Base-by-base conservation (phyloP, 2,329 filamentous ascomycete species). In the Camillea tinctor region DNA sequence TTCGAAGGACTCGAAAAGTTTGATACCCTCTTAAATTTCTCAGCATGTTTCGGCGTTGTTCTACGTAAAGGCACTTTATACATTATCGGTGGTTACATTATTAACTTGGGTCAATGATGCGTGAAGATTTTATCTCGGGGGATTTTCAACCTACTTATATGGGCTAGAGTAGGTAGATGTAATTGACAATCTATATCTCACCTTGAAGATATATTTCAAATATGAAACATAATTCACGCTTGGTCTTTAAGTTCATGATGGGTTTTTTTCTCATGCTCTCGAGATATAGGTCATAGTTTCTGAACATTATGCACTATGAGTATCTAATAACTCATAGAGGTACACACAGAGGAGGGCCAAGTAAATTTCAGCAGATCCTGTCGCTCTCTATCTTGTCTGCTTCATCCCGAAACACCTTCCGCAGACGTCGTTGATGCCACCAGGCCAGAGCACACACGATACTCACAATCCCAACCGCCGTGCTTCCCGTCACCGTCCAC, bases 361-460 rank as follows among this genome's bases (percentile, higher is more conserved):
- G 17, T n/a, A 9, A 5, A 4, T 3, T 55, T 36, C 13, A 55
- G 49, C 61, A 56, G 22, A 61, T 64, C 36, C 60, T 57, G 9
- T 62, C 58, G 44, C 63, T 63, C 23, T 65, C 61, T 24, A 72
- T 26, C 23, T 67, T 69, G 7, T 72, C 65, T 9, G 71, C 72
- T 56, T 73, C 68, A 6, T 69, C 69, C 5, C 63, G 60, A 56
- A 73, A 73, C 8, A 70, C 55, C 24, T 68, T 71, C n/a, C 71
- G 62, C 50, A 73, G 57, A n/a, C 70, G 62, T 6, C 70, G 63
- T 57, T 73, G 71, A 48, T 74, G 72, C 72, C 71, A 74, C 72
- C 71, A 73, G 8, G 69, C 70, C 23, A 73, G 61, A 13, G 69
- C 64, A 21, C 67, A 71, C 3, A 72, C 65, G 8, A 71, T 58